A percentile compares a stretch with the other conserved stretches of the same genome.
These are phyloP conservation scores for Pseudocohnilembus persalinus DNA, from an alignment of 169 alveolate genomes.

Conservation along the genomic window DNA sequence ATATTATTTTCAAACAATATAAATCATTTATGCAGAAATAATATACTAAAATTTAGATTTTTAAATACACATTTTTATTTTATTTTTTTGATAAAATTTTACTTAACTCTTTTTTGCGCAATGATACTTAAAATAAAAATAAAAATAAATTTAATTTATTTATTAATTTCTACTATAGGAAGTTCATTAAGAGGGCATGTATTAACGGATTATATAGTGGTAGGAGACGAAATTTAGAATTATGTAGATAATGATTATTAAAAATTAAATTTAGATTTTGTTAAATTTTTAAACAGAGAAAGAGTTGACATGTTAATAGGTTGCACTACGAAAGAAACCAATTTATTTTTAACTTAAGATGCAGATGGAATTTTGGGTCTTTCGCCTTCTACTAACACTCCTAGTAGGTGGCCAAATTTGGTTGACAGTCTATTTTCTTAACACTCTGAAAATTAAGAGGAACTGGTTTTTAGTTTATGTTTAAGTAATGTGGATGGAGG, in stretches of 20 bases:
- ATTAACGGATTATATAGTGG: not conserved
- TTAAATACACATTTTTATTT: too few species aligned
- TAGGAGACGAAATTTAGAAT: constrained; percentile 21
- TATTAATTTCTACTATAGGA: constrained; percentile 17
- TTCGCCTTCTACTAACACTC: constrained; percentile 3
- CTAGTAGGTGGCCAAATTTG: not conserved
- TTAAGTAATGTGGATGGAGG: constrained; percentile 14
- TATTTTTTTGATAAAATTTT: too few species aligned
- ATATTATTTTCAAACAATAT: not conserved
- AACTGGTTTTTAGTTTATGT: constrained; percentile 6
- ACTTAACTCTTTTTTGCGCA: too few species aligned
- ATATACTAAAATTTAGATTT: too few species aligned
- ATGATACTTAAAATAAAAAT: too few species aligned
- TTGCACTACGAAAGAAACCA: constrained; percentile 22
- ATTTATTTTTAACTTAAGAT: constrained; percentile 14
- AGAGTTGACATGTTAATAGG: constrained; percentile 4
- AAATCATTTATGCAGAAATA: too few species aligned
- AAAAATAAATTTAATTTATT: too few species aligned
- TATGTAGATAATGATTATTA: not conserved
- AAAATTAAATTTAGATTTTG: not conserved
- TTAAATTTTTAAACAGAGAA: constrained; percentile 6
- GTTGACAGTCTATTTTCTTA: constrained; percentile 1
- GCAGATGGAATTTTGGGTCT: constrained; percentile 24
- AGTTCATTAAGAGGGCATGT: constrained; percentile 1
- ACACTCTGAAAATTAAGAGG: constrained; percentile 10